These are phyloP conservation scores for Lachnellula hyalina DNA, from an alignment of 2,329 filamentous ascomycete species.

Conservation along the genomic window DNA sequence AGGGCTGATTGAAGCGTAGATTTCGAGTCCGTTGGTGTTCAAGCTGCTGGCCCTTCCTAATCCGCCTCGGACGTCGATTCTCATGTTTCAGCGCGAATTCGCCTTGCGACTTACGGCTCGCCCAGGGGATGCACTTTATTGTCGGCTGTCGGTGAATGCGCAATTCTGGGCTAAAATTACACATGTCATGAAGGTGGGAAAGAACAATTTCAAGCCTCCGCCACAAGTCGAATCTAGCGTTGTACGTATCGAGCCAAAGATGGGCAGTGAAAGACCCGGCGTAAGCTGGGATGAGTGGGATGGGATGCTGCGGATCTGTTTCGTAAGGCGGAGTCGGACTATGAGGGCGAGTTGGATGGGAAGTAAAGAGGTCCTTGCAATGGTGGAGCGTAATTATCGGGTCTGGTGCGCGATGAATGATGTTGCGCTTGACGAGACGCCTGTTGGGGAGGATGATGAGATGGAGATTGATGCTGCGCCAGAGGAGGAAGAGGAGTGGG, in stretches of 20 bases:
- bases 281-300: conserved; percentile 96
- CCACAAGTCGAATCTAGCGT: conserved; percentile 90
- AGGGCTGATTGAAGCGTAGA: conserved; percentile 42
- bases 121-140: conserved; percentile 84
- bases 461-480: conserved; percentile 42
- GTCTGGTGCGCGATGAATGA: conserved; percentile 87
- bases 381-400: conserved; percentile 84
- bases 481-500: conserved; percentile 44
- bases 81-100: conserved; percentile 97
- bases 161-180: conserved; percentile 81
- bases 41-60: conserved; percentile 74
- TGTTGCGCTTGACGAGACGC: conserved; percentile 66
- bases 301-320: conserved; percentile 75
- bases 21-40: conserved; percentile 88
- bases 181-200: conserved; percentile 85
- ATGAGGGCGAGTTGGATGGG: conserved; percentile 76
- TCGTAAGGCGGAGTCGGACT: conserved; percentile 87
- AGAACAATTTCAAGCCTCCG: conserved; percentile 94
- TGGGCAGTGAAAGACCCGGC: conserved; percentile 68
- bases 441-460: conserved; percentile 37
- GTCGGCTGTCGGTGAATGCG: conserved; percentile 83
- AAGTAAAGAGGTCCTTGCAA: conserved; percentile 71
- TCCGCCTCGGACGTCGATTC: conserved; percentile 75
- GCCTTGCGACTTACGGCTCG: conserved; percentile 83
- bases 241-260: conserved; percentile 83